Conservation (phyloP, 768 basidiomycete genomes). For the Leccinum ochraceum region DNA sequence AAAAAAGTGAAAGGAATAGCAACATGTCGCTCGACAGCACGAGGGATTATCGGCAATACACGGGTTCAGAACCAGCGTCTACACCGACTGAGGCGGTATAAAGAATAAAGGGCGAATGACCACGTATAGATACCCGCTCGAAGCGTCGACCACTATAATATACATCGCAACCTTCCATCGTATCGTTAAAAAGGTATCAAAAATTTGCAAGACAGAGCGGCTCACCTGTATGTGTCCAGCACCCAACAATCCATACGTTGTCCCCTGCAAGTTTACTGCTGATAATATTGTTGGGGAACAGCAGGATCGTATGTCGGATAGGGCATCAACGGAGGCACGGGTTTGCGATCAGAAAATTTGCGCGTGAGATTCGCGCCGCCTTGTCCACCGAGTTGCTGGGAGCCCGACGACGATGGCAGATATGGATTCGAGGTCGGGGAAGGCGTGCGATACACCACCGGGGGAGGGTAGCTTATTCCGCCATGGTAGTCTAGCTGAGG, state of each 20-base stretch:
- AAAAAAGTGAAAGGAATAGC: conserved; percentile 3
- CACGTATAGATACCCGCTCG: not conserved
- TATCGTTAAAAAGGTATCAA: not conserved
- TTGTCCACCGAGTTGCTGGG: conserved; percentile 15
- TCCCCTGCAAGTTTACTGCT: conserved; percentile 2
- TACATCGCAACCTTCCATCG: not conserved
- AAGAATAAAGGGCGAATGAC: conserved; percentile 11
- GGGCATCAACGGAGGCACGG: conserved; percentile 32
- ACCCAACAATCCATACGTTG: not conserved
- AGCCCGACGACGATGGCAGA: conserved; percentile 11
- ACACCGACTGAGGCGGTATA: conserved; percentile 4
- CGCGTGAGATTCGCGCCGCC: conserved; percentile 35
- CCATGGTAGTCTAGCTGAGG: conserved; percentile 22
- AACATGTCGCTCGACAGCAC: conserved; percentile 18
- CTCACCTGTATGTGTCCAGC: conserved; percentile 1
- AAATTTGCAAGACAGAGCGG: not conserved
- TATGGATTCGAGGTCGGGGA: conserved; percentile 14
- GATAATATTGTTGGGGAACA: conserved; percentile 23
- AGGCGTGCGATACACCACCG: conserved; percentile 6
- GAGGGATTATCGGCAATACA: conserved; percentile 12
- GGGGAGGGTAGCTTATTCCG: conserved; percentile 16
- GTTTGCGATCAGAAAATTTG: conserved; percentile 37
- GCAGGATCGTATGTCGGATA: conserved; percentile 25
- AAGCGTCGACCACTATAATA: not conserved
- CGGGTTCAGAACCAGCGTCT: conserved; percentile 9